Conservation (phyloP, 2,329 filamentous ascomycete genomes). For the Arthrocladium fulminans region DNA sequence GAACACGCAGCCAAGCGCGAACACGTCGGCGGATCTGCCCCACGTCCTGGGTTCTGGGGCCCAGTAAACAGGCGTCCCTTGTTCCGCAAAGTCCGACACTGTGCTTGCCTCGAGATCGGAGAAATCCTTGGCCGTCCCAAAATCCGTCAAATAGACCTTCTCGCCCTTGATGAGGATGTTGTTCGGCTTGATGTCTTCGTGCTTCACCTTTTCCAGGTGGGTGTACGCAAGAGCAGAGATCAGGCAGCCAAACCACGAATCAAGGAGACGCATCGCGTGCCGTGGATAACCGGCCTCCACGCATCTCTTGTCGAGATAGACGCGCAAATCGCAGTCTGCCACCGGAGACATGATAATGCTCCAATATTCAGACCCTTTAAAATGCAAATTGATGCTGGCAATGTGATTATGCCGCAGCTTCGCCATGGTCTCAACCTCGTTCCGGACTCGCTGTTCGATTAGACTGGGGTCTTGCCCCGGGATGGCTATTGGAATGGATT, state of each 20-base stretch:
- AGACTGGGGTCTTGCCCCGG: conserved; percentile 16
- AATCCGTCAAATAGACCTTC: conserved; percentile 16
- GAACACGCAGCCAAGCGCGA: conserved; percentile 15
- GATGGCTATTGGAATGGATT: conserved; percentile 22
- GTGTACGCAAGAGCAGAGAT: conserved; percentile 14
- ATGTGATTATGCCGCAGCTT: conserved; percentile 25
- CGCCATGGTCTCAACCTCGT: conserved; percentile 26
- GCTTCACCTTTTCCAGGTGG: conserved; percentile 13
- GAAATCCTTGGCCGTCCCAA: conserved; percentile 15
- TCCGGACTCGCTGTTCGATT: conserved; percentile 20
- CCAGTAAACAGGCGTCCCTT: conserved; percentile 4
- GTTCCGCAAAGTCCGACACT: not conserved
- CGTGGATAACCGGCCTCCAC: not conserved
- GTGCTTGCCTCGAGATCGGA: conserved; percentile 8
- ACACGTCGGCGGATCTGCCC: conserved; percentile 7
- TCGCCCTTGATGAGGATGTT: conserved; percentile 18
- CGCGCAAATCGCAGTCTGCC: conserved; percentile 19
- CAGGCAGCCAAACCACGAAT: conserved; percentile 13
- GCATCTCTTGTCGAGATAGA: conserved; percentile 13
- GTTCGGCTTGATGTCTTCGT: conserved; percentile 21
- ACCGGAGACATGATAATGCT: conserved; percentile 26
- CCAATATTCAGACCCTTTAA: conserved; percentile 26
- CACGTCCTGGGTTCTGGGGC: conserved; percentile 8
- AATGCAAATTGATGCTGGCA: conserved; percentile 27
- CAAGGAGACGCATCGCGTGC: not conserved